Conservation (phyloP, 169 alveolate species). For the Cryptosporidium bovis region DNA sequence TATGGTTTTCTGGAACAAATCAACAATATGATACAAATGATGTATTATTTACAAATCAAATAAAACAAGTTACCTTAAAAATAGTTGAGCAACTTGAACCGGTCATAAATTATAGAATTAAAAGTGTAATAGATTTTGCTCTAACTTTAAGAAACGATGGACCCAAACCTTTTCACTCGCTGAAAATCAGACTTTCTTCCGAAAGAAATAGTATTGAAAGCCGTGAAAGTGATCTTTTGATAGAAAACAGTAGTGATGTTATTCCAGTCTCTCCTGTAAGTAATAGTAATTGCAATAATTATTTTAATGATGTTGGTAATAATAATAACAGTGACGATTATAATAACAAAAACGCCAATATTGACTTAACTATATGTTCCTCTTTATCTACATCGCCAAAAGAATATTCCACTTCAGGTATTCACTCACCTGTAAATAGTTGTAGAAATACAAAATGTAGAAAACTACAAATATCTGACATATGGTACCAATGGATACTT, state of each 20-base stretch:
- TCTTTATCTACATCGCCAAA: conserved; percentile 12
- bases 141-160: conserved; percentile 35
- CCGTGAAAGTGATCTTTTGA: too few relatives aligned
- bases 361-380: neutral
- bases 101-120: conserved; percentile 52
- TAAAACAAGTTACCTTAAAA: conserved; percentile 23
- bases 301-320: too few relatives aligned
- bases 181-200: neutral
- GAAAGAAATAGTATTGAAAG: too few relatives aligned
- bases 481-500: conserved; percentile 73
- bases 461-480: conserved; percentile 58
- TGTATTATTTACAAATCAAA: neutral
- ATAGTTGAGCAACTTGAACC: conserved; percentile 5
- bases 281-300: too few relatives aligned
- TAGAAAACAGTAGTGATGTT: too few relatives aligned
- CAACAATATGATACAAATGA: conserved; percentile 19
- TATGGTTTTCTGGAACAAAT: conserved; percentile 27
- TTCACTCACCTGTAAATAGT: conserved; percentile 19
- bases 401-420: conserved; percentile 6
- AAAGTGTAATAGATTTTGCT: conserved; percentile 28
- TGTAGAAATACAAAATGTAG: conserved; percentile 48
- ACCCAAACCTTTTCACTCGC: conserved; percentile 47
- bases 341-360: too few relatives aligned
- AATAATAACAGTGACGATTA: too few relatives aligned
- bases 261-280: too few relatives aligned